Percentiles rank a stretch among this genome's conserved stretches.
Evolutionary conservation across 805 yeast genomes (phyloP).

Genomic region (Candida khao-thaluensis): DNA sequence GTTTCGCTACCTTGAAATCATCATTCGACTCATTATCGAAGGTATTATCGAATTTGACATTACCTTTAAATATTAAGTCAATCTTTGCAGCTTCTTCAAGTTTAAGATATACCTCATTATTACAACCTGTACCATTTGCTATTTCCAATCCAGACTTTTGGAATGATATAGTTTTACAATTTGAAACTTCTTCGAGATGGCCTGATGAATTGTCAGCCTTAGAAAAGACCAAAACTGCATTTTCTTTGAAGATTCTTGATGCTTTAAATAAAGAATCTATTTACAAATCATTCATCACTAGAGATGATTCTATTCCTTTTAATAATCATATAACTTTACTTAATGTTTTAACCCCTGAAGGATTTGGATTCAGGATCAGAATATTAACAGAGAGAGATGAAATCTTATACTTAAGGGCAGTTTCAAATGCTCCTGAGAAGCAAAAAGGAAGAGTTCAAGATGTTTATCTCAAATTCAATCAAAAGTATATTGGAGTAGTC

Average conservation of each 20-base stretch:
- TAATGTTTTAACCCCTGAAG: conserved; percentile 79
- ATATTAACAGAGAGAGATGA: conserved; percentile 85
- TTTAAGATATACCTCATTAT: conserved; percentile 70
- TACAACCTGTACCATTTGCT: conserved; percentile 83
- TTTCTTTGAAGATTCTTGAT: conserved; percentile 64
- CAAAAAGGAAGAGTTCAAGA: conserved; percentile 61
- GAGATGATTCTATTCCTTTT: conserved; percentile 66
- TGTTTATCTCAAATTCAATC: conserved; percentile 61
- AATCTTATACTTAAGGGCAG: conserved; percentile 66
- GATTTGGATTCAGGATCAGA: conserved; percentile 79
- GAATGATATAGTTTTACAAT: conserved; percentile 78
- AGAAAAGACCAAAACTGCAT: conserved; percentile 89
- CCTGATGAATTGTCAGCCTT: conserved; percentile 86
- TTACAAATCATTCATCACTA: conserved; percentile 59
- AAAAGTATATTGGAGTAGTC: conserved; percentile 62
- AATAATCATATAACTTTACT: conserved; percentile 57
- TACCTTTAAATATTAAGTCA: conserved; percentile 72
- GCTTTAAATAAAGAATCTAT: conserved; percentile 48
- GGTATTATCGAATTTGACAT: conserved; percentile 44
- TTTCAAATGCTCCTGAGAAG: conserved; percentile 55
- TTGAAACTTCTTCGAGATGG: conserved; percentile 91
- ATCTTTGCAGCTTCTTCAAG: conserved; percentile 73
- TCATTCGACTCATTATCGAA: conserved; percentile 54
- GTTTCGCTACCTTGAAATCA: conserved; percentile 29
- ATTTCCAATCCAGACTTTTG: conserved; percentile 72